Evolutionary conservation across 208 protist species (phyloP).

Genomic region (Trypanosoma lewisi): DNA sequence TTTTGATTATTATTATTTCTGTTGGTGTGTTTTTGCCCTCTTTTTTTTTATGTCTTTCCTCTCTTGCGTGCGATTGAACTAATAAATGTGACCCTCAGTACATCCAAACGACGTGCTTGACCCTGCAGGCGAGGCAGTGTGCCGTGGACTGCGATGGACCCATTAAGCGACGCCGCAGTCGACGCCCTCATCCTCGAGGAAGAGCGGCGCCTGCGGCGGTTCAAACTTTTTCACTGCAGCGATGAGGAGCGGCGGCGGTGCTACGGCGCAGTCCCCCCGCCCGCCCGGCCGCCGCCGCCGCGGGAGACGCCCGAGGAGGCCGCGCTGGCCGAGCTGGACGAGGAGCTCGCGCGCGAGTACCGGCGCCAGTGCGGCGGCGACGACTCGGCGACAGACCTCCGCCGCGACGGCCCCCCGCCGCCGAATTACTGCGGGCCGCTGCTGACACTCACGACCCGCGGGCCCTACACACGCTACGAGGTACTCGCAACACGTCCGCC

Average conservation of each 20-base stretch:
- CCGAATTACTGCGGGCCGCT: conserved; percentile 30
- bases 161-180: conserved; percentile 9
- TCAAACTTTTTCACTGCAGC: conserved; percentile 3
- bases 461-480: conserved; percentile 43
- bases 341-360: conserved; percentile 32
- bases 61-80: too few relatives aligned
- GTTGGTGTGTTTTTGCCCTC: conserved; percentile 11
- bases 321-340: conserved; percentile 17
- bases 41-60: conserved; percentile 18
- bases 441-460: conserved; percentile 32
- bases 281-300: background rate
- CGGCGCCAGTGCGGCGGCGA: background rate
- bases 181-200: conserved; percentile 27
- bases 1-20: conserved; percentile 3
- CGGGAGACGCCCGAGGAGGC: background rate
- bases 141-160: background rate
- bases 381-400: background rate
- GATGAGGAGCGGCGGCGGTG: conserved; percentile 13
- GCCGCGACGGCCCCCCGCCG: conserved; percentile 14
- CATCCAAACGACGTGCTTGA: too few relatives aligned
- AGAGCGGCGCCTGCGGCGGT: conserved; percentile 5
- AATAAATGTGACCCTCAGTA: too few relatives aligned
- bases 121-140: too few relatives aligned
- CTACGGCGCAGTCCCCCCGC: background rate
- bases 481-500: conserved; percentile 31